A percentile compares a stretch with the other conserved stretches of the same genome.
Evolutionary conservation across 2,329 filamentous ascomycete species (phyloP).

Genomic region (Aspergillus carbonarius): DNA sequence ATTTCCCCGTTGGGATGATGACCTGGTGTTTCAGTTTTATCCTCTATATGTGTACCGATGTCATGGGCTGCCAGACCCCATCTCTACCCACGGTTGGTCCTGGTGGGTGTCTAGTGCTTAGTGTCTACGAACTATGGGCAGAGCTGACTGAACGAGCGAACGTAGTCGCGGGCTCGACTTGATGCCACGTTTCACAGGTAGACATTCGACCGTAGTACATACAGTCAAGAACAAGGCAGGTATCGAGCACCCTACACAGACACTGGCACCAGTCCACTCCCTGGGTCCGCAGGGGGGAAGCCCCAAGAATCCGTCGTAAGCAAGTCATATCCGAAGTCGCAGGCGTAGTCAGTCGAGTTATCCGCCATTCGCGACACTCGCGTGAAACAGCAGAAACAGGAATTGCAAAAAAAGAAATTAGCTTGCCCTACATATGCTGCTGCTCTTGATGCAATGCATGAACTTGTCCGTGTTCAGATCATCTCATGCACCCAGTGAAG

Average conservation of each 20-base stretch:
- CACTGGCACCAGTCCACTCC: not conserved
- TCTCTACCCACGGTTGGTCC: not conserved
- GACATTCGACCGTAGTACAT: not conserved
- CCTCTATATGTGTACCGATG: not conserved
- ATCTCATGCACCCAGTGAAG: conserved; percentile 2
- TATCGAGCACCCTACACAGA: not conserved
- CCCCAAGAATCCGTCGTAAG: not conserved
- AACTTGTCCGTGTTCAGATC: conserved; percentile 6
- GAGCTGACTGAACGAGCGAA: not conserved
- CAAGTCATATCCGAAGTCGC: not conserved
- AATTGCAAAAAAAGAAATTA: conserved; percentile 1
- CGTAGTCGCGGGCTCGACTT: not conserved
- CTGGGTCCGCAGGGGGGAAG: not conserved
- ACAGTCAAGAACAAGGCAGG: not conserved
- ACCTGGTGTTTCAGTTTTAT: not conserved
- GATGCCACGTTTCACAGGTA: not conserved
- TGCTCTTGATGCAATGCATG: conserved; percentile 7
- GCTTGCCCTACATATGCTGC: conserved; percentile 2
- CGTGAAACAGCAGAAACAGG: not conserved
- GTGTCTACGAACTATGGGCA: not conserved
- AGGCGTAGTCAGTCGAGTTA: not conserved
- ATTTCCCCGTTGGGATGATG: conserved; percentile 5
- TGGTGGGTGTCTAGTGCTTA: not conserved
- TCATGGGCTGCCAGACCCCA: not conserved
- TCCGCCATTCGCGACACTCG: conserved; percentile 9